phyloP scores from a whole-genome alignment of 164 flowering plant genomes.

The Paratinospora sagittata region DNA sequence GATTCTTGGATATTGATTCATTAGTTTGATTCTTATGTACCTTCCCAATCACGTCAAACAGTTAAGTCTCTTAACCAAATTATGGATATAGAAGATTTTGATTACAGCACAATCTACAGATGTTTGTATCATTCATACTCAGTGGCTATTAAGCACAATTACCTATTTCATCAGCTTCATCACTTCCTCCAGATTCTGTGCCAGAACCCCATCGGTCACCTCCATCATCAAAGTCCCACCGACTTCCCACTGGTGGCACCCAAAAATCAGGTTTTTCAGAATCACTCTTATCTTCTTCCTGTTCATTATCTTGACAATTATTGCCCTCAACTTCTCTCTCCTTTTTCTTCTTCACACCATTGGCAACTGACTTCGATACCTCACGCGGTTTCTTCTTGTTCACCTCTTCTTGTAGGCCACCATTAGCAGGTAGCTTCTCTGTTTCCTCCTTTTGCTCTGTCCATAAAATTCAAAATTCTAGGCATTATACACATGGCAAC shows the following conservation, averaged over 20 bases:
- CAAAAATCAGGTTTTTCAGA: conserved; percentile 67
- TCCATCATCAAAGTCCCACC: conserved; percentile 89
- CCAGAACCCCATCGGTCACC: conserved; percentile 78
- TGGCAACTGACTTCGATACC: conserved; percentile 20
- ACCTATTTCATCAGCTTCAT: conserved; percentile 36
- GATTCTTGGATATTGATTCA: not conserved
- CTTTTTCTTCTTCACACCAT: conserved; percentile 25
- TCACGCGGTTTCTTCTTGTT: conserved; percentile 19
- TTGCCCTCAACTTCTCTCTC: conserved; percentile 16
- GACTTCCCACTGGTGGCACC: conserved; percentile 76
- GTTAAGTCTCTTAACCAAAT: not conserved
- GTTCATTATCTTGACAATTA: conserved; percentile 29
- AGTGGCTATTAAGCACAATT: conserved; percentile 11
- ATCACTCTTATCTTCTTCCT: conserved; percentile 32
- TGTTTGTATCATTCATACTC: not conserved
- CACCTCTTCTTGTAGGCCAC: conserved; percentile 12
- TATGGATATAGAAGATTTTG: not conserved
- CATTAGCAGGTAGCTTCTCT: conserved; percentile 26
- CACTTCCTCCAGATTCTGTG: conserved; percentile 44
- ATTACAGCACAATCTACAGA: not conserved
- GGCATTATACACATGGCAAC: no score
- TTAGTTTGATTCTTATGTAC: no score
- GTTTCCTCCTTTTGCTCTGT: conserved; percentile 62
- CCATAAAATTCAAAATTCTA: conserved; percentile 2
- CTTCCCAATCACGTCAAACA: not conserved